Percentiles rank a stretch among this genome's conserved stretches.
Conservation (phyloP, 371 early-diverging fungal genomes). For the Chytridium lagenaria region DNA sequence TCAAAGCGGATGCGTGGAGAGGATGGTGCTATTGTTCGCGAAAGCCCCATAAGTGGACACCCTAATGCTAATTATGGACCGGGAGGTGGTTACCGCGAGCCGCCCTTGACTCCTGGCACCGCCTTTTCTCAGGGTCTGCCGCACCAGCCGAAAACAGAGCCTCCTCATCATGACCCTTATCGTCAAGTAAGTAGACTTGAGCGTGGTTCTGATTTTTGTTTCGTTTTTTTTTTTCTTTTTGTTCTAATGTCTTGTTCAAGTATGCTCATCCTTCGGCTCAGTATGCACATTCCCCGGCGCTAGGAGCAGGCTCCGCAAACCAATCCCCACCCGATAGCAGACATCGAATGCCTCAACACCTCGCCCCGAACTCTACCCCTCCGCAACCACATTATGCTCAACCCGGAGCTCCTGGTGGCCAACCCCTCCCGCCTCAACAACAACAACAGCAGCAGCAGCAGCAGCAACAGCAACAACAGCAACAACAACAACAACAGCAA, state of each 20-base stretch:
- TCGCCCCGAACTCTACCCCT: conserved; percentile 7
- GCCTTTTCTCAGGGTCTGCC: background rate
- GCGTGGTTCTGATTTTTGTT: background rate
- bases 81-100: conserved; percentile 8
- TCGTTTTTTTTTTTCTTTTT: background rate
- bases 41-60: background rate
- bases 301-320: background rate
- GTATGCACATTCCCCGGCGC: conserved; percentile 4
- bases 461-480: conserved; percentile 27
- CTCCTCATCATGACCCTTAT: conserved; percentile 23
- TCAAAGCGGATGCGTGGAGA: conserved; percentile 39
- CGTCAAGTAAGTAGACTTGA: conserved; percentile 20
- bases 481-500: conserved; percentile 33
- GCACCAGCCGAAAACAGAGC: conserved; percentile 13
- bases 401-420: conserved; percentile 32
- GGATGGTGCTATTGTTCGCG: conserved; percentile 19
- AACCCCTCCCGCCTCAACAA: conserved; percentile 37
- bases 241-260: background rate
- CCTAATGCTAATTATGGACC: conserved; percentile 26
- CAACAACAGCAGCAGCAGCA: conserved; percentile 35
- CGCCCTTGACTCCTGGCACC: background rate
- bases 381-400: conserved; percentile 23
- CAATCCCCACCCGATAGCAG: conserved; percentile 4
- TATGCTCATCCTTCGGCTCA: background rate
- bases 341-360: background rate